Evolutionary conservation across 148 eudicot genomes (phyloP).

Genomic region (Chenopodium quinoa): DNA sequence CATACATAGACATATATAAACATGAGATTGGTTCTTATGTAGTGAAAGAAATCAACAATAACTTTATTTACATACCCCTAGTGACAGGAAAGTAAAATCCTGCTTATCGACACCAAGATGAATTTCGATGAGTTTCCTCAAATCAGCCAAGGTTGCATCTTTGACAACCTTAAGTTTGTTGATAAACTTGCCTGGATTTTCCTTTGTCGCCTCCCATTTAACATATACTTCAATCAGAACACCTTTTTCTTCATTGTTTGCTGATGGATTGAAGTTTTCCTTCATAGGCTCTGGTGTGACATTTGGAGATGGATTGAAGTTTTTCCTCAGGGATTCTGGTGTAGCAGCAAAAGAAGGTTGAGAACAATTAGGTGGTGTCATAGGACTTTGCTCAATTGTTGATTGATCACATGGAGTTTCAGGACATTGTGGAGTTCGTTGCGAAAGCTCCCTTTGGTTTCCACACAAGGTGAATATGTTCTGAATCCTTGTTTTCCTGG

Average conservation of each 20-base stretch:
- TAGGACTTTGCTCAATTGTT: slow-evolving; percentile 14
- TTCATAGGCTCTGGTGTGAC: slow-evolving; percentile 24
- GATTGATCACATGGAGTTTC: slow-evolving; percentile 25
- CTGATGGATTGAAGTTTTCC: slow-evolving; percentile 56
- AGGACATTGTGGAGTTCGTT: slow-evolving; percentile 33
- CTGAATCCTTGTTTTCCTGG: slow-evolving; percentile 61
- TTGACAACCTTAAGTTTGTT: slow-evolving; percentile 59
- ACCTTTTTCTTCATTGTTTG: slow-evolving; percentile 23
- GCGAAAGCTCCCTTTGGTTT: slow-evolving; percentile 73
- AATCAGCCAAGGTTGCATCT: slow-evolving; percentile 76
- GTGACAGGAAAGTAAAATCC: slow-evolving; percentile 66
- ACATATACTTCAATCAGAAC: slow-evolving; percentile 60
- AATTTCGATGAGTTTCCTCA: slow-evolving; percentile 75
- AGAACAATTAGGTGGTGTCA: slow-evolving; percentile 13
- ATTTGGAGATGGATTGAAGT: slow-evolving; percentile 13
- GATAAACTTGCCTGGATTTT: slow-evolving; percentile 61
- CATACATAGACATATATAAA: background rate
- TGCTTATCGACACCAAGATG: slow-evolving; percentile 70
- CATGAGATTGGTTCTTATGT: slow-evolving; percentile 4
- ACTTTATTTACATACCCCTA: slow-evolving; percentile 49
- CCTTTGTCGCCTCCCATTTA: slow-evolving; percentile 90
- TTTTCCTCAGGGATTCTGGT: slow-evolving; percentile 43
- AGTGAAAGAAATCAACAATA: background rate
- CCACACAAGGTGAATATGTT: slow-evolving; percentile 90
- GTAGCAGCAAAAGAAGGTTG: slow-evolving; percentile 3